Percentiles rank a stretch among this genome's conserved stretches.
These are phyloP conservation scores for Psilocybe mexicana DNA, from an alignment of 1,284 basidiomycete genomes.

Conservation along the genomic window DNA sequence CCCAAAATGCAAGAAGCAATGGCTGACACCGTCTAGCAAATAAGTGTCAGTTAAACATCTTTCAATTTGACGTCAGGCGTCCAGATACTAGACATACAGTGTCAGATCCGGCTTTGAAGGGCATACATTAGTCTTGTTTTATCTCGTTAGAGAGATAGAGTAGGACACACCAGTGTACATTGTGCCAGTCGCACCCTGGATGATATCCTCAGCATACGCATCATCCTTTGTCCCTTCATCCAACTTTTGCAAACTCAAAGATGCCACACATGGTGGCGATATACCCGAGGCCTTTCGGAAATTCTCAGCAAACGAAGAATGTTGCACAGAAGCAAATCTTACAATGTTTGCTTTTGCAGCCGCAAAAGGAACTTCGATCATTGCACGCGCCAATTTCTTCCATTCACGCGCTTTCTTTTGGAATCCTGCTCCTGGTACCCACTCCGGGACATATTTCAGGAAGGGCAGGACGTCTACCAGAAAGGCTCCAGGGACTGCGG, in stretches of 20 bases:
- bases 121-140: no score
- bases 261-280: conserved; percentile 15
- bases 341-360: conserved; percentile 22
- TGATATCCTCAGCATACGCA: conserved; percentile 18
- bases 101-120: conserved; percentile 18
- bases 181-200: conserved; percentile 17
- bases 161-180: conserved; percentile 23
- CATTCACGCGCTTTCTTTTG: conserved; percentile 21
- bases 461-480: conserved; percentile 28
- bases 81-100: conserved; percentile 7
- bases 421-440: conserved; percentile 25
- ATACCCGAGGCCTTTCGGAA: conserved; percentile 10
- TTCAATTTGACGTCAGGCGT: not conserved
- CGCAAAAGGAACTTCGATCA: conserved; percentile 23
- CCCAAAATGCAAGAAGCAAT: conserved; percentile 26
- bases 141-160: not conserved
- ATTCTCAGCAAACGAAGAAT: not conserved
- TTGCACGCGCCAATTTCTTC: conserved; percentile 15
- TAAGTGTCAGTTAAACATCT: not conserved
- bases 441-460: conserved; percentile 21
- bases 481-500: conserved; percentile 25
- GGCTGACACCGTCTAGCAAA: conserved; percentile 25
- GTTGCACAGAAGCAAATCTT: not conserved
- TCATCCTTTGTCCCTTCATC: conserved; percentile 14
- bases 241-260: conserved; percentile 12